Percentiles rank a stretch among this genome's conserved stretches.
Evolutionary conservation across 2,329 filamentous ascomycete genomes (phyloP).

Genomic region (Pseudogymnoascus sp.): DNA sequence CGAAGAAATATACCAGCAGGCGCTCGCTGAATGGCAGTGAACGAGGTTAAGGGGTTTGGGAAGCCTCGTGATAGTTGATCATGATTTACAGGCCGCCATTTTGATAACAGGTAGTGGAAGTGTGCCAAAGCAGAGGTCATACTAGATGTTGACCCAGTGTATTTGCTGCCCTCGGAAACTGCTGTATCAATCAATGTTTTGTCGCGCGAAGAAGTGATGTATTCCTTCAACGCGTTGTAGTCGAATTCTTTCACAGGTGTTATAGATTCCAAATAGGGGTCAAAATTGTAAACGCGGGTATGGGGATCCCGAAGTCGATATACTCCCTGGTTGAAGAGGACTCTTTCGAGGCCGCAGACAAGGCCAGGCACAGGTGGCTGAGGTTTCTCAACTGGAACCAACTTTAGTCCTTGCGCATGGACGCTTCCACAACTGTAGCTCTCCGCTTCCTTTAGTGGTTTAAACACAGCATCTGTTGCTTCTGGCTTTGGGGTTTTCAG

Average conservation of each 20-base stretch:
- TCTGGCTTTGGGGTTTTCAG: background rate
- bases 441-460: background rate
- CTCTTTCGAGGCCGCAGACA: constrained; percentile 36
- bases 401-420: constrained; percentile 19
- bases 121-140: constrained; percentile 85
- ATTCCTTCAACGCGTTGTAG: constrained; percentile 76
- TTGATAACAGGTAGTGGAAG: constrained; percentile 85
- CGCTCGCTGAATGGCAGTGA: constrained; percentile 64
- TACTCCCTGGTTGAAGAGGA: constrained; percentile 92
- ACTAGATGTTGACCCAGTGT: constrained; percentile 91
- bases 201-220: constrained; percentile 89
- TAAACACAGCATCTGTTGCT: background rate
- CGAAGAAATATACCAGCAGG: constrained; percentile 78
- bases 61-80: constrained; percentile 63
- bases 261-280: constrained; percentile 85
- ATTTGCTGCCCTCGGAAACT: constrained; percentile 62
- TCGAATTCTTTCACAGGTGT: constrained; percentile 94
- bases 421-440: constrained; percentile 14
- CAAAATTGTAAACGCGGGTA: constrained; percentile 89
- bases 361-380: constrained; percentile 26
- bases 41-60: constrained; percentile 50
- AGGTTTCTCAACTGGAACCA: constrained; percentile 23
- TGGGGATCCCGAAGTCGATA: constrained; percentile 86
- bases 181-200: constrained; percentile 62
- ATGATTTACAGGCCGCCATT: constrained; percentile 68